Evolutionary conservation across 805 yeast genomes (phyloP), one percentile per base, ranked within the genome.

Genomic region (Nakazawaea peltata): DNA sequence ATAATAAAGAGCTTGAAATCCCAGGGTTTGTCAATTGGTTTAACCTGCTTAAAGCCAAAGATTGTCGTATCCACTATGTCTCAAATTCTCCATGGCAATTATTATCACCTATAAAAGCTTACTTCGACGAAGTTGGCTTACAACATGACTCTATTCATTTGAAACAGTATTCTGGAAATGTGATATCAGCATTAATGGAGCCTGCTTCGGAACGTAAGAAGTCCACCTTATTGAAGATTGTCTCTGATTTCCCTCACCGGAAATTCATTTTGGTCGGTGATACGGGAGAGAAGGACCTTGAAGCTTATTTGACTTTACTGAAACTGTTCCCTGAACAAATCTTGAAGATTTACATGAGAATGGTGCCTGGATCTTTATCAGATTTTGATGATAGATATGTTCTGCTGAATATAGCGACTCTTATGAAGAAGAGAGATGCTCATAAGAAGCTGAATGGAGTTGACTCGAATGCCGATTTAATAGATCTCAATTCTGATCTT

Each of bases 1-100:
- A 77, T 28, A 73, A 74, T 34, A 56, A 65, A 4, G 72, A 69
- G n/a, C 80, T 94, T 74, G 69, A 66, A 33, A 72, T 92, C 15
- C 80, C 85, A 0, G 79, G 84, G 2, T 80, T 92, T 19, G 68
- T 81, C 3, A 64, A 67, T 24, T 86, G 95, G 87, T 85, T 74
- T 49, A 62, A 63, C 7, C 57, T 61, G n/a, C 51, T 88, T 26
- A 50, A 54, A 8, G 50, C 58, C 8, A 55, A 55, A 12, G 57
- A 49, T 27, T 67, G 75, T 28, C 67, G 77, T 3, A 63, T 90
- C 49, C 95, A 88, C 54, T 94, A 90, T 53, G 97, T 94, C 2
- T 88, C 97, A 6, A 92, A 94, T 57, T 78, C 94, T 1, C 99
- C 99, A 0, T 83, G 94, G 76, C 97, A 92, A 55, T 59, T 92